Evolutionary conservation across 495 filamentous ascomycete species (phyloP).

Genomic region (Gamarada debralockiae): DNA sequence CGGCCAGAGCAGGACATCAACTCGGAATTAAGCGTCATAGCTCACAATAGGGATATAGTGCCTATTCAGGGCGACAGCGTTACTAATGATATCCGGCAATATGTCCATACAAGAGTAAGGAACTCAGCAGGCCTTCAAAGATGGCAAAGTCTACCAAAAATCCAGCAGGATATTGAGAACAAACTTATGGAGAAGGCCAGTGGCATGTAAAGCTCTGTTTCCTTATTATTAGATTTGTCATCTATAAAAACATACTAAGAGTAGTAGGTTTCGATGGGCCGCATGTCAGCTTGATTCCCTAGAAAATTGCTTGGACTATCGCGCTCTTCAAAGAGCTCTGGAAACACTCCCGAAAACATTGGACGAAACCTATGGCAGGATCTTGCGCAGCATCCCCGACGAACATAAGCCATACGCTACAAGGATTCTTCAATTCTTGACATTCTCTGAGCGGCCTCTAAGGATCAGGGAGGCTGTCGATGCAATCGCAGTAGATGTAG

Average conservation of each 20-base stretch:
- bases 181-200: slow-evolving; percentile 7
- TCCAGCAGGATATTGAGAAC: slow-evolving; percentile 16
- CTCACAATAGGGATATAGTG: background rate
- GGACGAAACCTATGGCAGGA: slow-evolving; percentile 36
- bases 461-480: slow-evolving; percentile 25
- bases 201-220: slow-evolving; percentile 20
- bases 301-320: slow-evolving; percentile 26
- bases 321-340: slow-evolving; percentile 21
- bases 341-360: slow-evolving; percentile 29
- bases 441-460: slow-evolving; percentile 27
- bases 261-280: slow-evolving; percentile 34
- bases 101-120: slow-evolving; percentile 16
- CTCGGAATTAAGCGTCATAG: background rate
- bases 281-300: slow-evolving; percentile 34
- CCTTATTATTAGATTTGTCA: too few relatives aligned
- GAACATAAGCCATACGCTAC: slow-evolving; percentile 15
- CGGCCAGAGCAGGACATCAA: slow-evolving; percentile 13
- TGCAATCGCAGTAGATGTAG: slow-evolving; percentile 23
- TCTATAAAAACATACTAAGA: background rate
- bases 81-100: slow-evolving; percentile 22
- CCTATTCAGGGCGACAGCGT: slow-evolving; percentile 10
- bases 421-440: slow-evolving; percentile 30
- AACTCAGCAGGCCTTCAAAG: slow-evolving; percentile 10
- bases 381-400: slow-evolving; percentile 24
- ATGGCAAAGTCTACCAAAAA: slow-evolving; percentile 10